Evolutionary conservation across 1,284 basidiomycete species (phyloP), one percentile per base, ranked within the genome.

Genomic region (Singerocomus rubriflavus): DNA sequence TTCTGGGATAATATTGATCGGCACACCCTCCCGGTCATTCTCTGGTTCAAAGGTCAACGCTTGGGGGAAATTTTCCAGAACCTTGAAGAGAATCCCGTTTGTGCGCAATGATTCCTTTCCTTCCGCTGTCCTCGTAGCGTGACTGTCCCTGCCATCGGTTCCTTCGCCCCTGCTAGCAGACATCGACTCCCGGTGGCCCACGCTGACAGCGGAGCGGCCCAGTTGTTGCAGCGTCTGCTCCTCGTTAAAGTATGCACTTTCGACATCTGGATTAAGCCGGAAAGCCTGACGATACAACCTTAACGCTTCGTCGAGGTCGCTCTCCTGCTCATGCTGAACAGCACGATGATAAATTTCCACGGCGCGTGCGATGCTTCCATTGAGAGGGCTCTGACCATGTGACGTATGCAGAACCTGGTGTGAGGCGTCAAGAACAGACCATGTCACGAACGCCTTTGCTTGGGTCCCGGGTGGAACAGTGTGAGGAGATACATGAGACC

Each of bases 241-340:
- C 49, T 81, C 74, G 41, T 72, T 71, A 50, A 77, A 73, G 64
- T 84, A 88, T 1, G 76, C 75, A 51, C 74, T 74, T 62, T 89
- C 87, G 39, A 90, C 84, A 53, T 85, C 72, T 21, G 82, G 65
- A 49, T 93, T 81, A 63, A 88, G 71, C 51, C 84, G 80, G 68
- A 93, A 93, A 1, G 91, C 89, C 48, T 80, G 79, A 11, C 88
- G 80, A 62, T 95, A 95, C 4, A 92, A 70, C 25, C 68, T 65
- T 7, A 93, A 68, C 8, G 92, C 92, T 31, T 85, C 81, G 57
- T 91, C 85, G 36, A 91, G 73, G 53, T 86, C 73, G 36, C 91
- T 83, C 34, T 71, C 70, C 62, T 89, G 85, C 68, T 95, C 92
- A 49, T 79, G 74, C 44, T 81, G 74, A 26, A 91, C 78, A 5